Evolutionary conservation across 2,329 filamentous ascomycete species (phyloP).

Genomic region (Metarhizium robertsii): DNA sequence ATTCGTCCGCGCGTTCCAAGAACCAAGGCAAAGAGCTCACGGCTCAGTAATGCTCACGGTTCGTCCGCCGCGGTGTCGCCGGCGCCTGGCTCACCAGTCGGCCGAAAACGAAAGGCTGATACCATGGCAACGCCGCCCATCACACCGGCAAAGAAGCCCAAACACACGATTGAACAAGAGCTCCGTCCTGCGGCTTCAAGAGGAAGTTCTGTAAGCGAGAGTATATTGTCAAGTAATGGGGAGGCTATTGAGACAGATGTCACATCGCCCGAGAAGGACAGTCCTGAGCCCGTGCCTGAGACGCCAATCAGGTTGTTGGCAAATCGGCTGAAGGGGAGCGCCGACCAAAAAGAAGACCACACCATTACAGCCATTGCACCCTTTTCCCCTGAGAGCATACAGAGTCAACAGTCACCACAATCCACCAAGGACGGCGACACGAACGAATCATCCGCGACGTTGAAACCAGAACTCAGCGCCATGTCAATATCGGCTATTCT

Average conservation of each 20-base stretch:
- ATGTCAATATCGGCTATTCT: slow-evolving; percentile 26
- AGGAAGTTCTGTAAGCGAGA: slow-evolving; percentile 25
- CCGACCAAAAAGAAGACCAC: slow-evolving; percentile 5
- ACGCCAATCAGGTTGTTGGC: slow-evolving; percentile 14
- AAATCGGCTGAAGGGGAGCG: slow-evolving; percentile 6
- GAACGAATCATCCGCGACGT: neutral
- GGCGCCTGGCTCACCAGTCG: slow-evolving; percentile 16
- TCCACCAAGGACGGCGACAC: slow-evolving; percentile 4
- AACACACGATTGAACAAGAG: slow-evolving; percentile 20
- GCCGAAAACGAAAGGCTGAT: slow-evolving; percentile 31
- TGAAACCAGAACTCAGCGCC: slow-evolving; percentile 11
- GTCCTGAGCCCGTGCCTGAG: slow-evolving; percentile 26
- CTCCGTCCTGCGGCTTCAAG: slow-evolving; percentile 21
- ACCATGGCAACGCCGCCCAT: slow-evolving; percentile 43
- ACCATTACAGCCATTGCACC: slow-evolving; percentile 11
- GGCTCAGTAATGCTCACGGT: slow-evolving; percentile 23
- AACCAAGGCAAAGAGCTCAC: slow-evolving; percentile 22
- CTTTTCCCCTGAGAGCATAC: slow-evolving; percentile 22
- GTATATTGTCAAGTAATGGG: slow-evolving; percentile 17
- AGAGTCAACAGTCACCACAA: slow-evolving; percentile 17
- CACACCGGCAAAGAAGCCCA: slow-evolving; percentile 44
- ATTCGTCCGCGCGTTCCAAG: slow-evolving; percentile 42
- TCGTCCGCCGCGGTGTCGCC: slow-evolving; percentile 22
- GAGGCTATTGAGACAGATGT: slow-evolving; percentile 30
- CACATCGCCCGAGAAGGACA: slow-evolving; percentile 42